phyloP scores from a whole-genome alignment of 805 yeast genomes.

The Saccharomyces cerevisiae region DNA sequence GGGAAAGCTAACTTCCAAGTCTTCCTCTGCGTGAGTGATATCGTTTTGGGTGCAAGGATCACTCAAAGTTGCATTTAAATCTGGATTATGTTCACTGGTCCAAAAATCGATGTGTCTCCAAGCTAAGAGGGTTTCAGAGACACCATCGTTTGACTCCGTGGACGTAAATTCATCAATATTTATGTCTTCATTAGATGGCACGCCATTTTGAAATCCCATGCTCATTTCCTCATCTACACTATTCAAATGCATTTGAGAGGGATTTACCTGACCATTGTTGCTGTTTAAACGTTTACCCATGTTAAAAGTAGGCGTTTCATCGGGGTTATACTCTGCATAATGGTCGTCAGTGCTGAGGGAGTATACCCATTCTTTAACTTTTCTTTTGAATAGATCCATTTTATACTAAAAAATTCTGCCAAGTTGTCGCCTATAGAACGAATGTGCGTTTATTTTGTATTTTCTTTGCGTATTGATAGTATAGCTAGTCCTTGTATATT shows the following conservation, averaged over 20 bases:
- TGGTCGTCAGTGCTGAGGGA: conserved; percentile 60
- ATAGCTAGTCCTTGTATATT: background rate
- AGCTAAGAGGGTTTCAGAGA: conserved; percentile 65
- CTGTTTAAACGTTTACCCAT: conserved; percentile 16
- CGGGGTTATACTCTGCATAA: conserved; percentile 56
- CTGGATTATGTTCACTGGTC: conserved; percentile 73
- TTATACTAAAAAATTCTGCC: background rate
- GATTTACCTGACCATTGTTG: conserved; percentile 9
- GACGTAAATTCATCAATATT: conserved; percentile 30
- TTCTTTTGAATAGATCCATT: conserved; percentile 36
- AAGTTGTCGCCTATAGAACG: background rate
- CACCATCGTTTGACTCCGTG: conserved; percentile 43
- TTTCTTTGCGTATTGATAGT: background rate
- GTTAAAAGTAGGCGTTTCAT: conserved; percentile 29
- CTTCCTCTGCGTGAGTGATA: conserved; percentile 73
- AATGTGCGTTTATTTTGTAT: background rate
- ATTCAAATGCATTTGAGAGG: conserved; percentile 14
- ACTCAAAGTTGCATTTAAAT: conserved; percentile 67
- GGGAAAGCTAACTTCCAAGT: conserved; percentile 67
- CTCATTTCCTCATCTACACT: conserved; percentile 14
- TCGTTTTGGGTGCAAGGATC: conserved; percentile 77
- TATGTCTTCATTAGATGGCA: conserved; percentile 9
- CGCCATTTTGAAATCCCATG: conserved; percentile 4
- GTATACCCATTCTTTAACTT: conserved; percentile 51
- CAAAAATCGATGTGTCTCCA: conserved; percentile 88